phyloP scores from a whole-genome alignment of 805 yeast genomes.

The Saccharomycopsis sp. region DNA sequence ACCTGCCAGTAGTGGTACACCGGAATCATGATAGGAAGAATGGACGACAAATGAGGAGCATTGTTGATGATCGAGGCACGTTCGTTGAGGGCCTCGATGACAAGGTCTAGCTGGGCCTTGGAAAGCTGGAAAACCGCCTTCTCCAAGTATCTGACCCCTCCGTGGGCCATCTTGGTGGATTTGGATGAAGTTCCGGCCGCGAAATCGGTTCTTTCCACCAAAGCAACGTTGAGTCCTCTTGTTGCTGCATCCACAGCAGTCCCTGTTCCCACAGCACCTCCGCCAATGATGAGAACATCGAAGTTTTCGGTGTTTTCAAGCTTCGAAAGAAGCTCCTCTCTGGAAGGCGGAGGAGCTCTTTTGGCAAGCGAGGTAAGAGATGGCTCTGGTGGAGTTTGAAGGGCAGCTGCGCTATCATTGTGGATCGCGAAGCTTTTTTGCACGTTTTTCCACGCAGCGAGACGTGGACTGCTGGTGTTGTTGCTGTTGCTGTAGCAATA shows the following conservation, averaged over 20 bases:
- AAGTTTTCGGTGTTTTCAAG: slow-evolving; percentile 46
- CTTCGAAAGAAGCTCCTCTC: slow-evolving; percentile 45
- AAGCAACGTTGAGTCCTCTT: slow-evolving; percentile 82
- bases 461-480: neutral
- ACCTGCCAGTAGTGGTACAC: slow-evolving; percentile 93
- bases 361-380: neutral
- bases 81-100: slow-evolving; percentile 83
- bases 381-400: neutral
- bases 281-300: slow-evolving; percentile 87
- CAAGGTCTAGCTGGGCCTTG: slow-evolving; percentile 81
- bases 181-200: slow-evolving; percentile 91
- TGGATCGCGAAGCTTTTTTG: neutral
- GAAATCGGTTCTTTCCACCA: slow-evolving; percentile 82
- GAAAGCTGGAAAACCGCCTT: slow-evolving; percentile 91
- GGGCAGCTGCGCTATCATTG: neutral
- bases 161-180: slow-evolving; percentile 95
- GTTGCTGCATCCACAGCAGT: slow-evolving; percentile 87
- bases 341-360: slow-evolving; percentile 46
- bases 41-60: slow-evolving; percentile 84
- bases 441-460: neutral
- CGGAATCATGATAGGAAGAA: slow-evolving; percentile 93
- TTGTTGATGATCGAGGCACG: slow-evolving; percentile 79
- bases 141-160: slow-evolving; percentile 93
- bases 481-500: neutral
- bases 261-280: slow-evolving; percentile 96